These are phyloP conservation scores for Fusarium concolor DNA, from an alignment of 2,329 filamentous ascomycete genomes.

Conservation along the genomic window DNA sequence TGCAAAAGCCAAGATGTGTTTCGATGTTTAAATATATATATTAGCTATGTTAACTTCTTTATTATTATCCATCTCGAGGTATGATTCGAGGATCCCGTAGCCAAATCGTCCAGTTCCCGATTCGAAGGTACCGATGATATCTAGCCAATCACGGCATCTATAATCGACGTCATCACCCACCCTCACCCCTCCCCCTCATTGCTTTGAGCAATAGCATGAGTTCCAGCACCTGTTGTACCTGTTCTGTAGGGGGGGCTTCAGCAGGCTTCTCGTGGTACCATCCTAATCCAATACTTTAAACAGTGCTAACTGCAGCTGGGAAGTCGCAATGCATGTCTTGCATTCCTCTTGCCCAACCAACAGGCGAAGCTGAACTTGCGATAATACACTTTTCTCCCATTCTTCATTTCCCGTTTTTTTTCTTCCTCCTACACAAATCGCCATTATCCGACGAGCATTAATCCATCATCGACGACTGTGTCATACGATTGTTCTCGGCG, in stretches of 20 bases:
- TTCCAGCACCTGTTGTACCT: slow-evolving; percentile 19
- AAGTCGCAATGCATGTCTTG: slow-evolving; percentile 29
- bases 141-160: slow-evolving; percentile 29
- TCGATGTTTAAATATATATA: neutral
- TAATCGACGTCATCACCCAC: slow-evolving; percentile 42
- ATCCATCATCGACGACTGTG: neutral
- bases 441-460: neutral
- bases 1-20: neutral
- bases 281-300: neutral
- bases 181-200: slow-evolving; percentile 41
- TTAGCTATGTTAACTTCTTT: neutral
- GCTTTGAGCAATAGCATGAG: neutral
- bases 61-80: neutral
- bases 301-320: slow-evolving; percentile 1
- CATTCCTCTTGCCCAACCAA: slow-evolving; percentile 15
- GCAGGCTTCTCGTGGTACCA: neutral
- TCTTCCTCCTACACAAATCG: neutral
- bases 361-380: slow-evolving; percentile 20
- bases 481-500: neutral
- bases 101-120: slow-evolving; percentile 1
- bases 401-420: slow-evolving; percentile 1
- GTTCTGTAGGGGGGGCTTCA: slow-evolving; percentile 2
- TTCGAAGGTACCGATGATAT: slow-evolving; percentile 9
- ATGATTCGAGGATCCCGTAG: neutral
- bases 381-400: slow-evolving; percentile 14